Evolutionary conservation across 2,329 filamentous ascomycete genomes (phyloP), one percentile per base, ranked within the genome.

Genomic region (Leptographium galeiforme): DNA sequence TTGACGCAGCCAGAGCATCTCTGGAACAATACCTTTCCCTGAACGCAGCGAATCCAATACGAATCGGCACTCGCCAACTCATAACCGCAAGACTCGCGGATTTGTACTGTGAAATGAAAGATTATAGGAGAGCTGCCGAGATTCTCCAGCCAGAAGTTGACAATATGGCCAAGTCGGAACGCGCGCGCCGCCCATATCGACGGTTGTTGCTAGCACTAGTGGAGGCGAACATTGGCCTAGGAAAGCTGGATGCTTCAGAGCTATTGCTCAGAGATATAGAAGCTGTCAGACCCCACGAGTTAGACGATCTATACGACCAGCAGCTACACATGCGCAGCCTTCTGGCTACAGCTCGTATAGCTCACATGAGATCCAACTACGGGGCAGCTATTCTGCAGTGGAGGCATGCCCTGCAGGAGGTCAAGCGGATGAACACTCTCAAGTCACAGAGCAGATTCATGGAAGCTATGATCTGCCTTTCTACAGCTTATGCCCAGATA

Each of bases 281-380:
- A 16, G 46, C 13, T 39, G 46, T 32, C 18, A 12, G 8, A 33
- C 50, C 38, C 4, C 49, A 8, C 11, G 30, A 32, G 5, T 10
- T 53, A 3, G 41, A 48, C 10, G 51, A 54, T 34, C 14, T 50
- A 2, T 33, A 54, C 33, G 48, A 54, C 25, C 52, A 54, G 48
- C 52, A 40, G 34, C 52, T 54, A n/a, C 48, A 54, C 25, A 34
- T 54, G 48, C 52, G 52, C 13, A 2, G n/a, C 2, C 41, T 54
- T 7, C 4, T 54, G 14, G 52, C 52, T 2, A 19, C 48, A 4
- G 52, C 52, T 4, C 52, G 52, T 16, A 46, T 50, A 3, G 52
- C 48, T 7, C 46, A 53, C 18, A 8, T 50, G 19, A 34, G 30
- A 18, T 8, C 12, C 13, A 10, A 33, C 8, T 18, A 11, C 8